These are phyloP conservation scores for Schizosaccharomyces cryophilus DNA, from an alignment of 805 yeast species.

Conservation along the genomic window DNA sequence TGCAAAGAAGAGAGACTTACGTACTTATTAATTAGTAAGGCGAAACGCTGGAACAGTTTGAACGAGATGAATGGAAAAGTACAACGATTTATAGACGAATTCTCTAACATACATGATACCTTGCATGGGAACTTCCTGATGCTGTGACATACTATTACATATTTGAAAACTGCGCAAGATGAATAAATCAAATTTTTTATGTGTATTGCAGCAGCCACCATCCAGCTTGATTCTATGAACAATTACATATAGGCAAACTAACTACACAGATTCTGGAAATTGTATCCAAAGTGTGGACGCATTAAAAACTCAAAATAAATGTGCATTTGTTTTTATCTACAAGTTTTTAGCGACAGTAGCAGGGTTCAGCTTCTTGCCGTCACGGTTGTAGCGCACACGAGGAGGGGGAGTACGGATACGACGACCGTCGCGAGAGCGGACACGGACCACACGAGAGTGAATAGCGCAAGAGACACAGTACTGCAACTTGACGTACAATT, in stretches of 20 bases:
- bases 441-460: slow-evolving; percentile 99
- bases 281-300: neutral
- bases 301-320: neutral
- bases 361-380: slow-evolving; percentile 57
- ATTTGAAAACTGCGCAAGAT: no score
- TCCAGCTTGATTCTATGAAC: neutral
- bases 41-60: neutral
- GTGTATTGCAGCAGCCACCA: neutral
- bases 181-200: neutral
- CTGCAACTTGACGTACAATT: slow-evolving; percentile 98
- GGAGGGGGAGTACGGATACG: slow-evolving; percentile 97
- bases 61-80: neutral
- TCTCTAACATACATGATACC: neutral
- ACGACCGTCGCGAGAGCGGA: slow-evolving; percentile 97
- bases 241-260: neutral
- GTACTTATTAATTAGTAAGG: neutral
- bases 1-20: neutral
- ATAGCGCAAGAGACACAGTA: slow-evolving; percentile 99
- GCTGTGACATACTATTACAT: no score
- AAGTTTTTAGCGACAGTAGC: neutral
- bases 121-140: neutral
- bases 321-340: neutral
- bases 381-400: slow-evolving; percentile 90
- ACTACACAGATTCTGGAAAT: neutral
- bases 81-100: neutral